Evolutionary conservation across 768 basidiomycete species (phyloP), one percentile per base, ranked within the genome.

Genomic region (Infundibulicybe gibba): DNA sequence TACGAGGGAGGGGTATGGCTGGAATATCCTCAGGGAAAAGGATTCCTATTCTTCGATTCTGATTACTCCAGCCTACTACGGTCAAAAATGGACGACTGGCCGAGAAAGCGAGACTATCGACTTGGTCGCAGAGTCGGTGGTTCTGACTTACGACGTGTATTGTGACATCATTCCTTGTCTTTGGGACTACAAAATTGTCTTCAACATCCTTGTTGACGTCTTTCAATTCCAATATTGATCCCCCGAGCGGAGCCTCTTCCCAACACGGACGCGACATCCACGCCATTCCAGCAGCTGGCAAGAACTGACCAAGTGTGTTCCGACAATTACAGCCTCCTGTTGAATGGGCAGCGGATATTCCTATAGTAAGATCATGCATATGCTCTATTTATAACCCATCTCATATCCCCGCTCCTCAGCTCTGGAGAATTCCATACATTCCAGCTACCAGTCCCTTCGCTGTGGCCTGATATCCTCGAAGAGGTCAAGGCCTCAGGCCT

Each of bases 401-500:
- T 43, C 15, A 43, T 19, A 41, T 25, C 31, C 25, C 35, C 3
- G 32, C 30, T 10, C 35, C 34, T 6, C 49, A 90, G 89, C 55
- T 88, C 87, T 0, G 90, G 90, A 48, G 90, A 91, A 61, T 89
- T 90, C 61, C 90, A 91, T 56, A 80, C 87, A 0, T 92, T 87
- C 68, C 79, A 88, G 17, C 66, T 92, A 6, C 90, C 88, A 9
- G 84, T 90, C 0, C 87, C 85, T 13, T 79, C 79, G 3, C 63
- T 92, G 46, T 93, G 90, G 89, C 73, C 80, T 11, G 90, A 91
- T 56, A 81, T 92, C 42, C 76, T 92, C 35, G 83, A 92, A 53
- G 92, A 88, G 59, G 70, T 80, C 49, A 88, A 88, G 56, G 90
- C 88, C 4, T 81, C 86, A 0, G 90, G 90, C 10, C 69, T 93